phyloP scores from a whole-genome alignment of 2,329 filamentous ascomycete species.

The Xylariaceae sp. region DNA sequence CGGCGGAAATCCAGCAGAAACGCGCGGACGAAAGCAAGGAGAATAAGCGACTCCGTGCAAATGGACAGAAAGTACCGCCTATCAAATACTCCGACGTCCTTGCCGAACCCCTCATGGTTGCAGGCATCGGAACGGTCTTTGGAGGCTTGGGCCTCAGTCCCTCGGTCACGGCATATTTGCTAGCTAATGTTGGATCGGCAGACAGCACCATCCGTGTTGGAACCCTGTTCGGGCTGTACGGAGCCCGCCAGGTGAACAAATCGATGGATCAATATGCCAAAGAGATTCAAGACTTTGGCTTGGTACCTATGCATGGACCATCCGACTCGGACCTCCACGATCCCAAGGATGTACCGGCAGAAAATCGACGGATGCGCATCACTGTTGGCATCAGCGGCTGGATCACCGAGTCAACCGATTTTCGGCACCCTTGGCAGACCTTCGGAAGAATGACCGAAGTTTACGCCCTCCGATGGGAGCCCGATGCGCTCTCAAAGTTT shows the following conservation, averaged over 20 bases:
- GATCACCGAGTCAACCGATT: conserved; percentile 65
- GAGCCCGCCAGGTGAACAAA: conserved; percentile 72
- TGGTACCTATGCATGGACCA: conserved; percentile 64
- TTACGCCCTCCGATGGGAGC: conserved; percentile 81
- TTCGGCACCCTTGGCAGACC: conserved; percentile 72
- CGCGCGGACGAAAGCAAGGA: conserved; percentile 59
- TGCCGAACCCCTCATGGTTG: conserved; percentile 69
- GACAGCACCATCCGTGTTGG: conserved; percentile 77
- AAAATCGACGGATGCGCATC: conserved; percentile 68
- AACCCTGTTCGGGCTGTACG: conserved; percentile 86
- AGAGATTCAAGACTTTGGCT: conserved; percentile 84
- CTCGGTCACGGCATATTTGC: conserved; percentile 67
- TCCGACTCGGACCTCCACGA: conserved; percentile 41
- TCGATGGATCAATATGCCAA: conserved; percentile 84
- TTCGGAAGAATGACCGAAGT: conserved; percentile 69
- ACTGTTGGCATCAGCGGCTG: conserved; percentile 80
- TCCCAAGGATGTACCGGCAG: conserved; percentile 46
- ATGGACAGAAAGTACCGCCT: conserved; percentile 51
- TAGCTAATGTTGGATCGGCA: conserved; percentile 75
- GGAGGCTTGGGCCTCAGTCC: conserved; percentile 70
- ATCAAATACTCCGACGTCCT: conserved; percentile 46
- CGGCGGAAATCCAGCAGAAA: conserved; percentile 59
- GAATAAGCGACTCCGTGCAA: conserved; percentile 46
- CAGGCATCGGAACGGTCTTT: conserved; percentile 73
- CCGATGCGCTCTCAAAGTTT: conserved; percentile 69